phyloP scores from a whole-genome alignment of 2,329 filamentous ascomycete species.

The Fusarium setosum region DNA sequence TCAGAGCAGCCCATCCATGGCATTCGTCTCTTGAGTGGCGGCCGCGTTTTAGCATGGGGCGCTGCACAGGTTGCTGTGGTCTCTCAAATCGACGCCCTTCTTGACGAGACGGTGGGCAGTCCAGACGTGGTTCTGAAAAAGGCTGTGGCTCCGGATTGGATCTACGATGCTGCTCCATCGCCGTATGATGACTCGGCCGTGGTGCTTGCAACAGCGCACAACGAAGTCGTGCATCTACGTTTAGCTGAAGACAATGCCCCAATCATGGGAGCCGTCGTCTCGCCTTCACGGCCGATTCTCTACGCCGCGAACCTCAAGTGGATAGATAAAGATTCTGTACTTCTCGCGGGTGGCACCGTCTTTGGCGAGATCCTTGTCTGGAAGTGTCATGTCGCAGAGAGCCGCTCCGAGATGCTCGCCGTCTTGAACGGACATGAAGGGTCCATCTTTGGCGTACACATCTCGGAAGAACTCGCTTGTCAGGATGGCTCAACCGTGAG shows the following conservation, averaged over 20 bases:
- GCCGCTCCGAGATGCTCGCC: slow-evolving; percentile 56
- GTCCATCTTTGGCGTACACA: slow-evolving; percentile 89
- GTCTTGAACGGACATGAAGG: slow-evolving; percentile 82
- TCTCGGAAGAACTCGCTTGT: slow-evolving; percentile 67
- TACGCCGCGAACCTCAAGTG: slow-evolving; percentile 84
- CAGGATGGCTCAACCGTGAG: slow-evolving; percentile 57
- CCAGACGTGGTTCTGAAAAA: slow-evolving; percentile 46
- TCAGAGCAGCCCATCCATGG: slow-evolving; percentile 79
- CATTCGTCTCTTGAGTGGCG: slow-evolving; percentile 59
- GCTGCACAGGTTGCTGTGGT: slow-evolving; percentile 64
- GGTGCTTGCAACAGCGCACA: slow-evolving; percentile 85
- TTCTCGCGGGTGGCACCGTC: slow-evolving; percentile 89
- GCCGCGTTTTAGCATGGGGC: slow-evolving; percentile 75
- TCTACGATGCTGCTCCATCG: slow-evolving; percentile 74
- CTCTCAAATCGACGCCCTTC: slow-evolving; percentile 38
- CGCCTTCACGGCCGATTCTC: slow-evolving; percentile 83
- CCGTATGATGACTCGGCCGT: slow-evolving; percentile 56
- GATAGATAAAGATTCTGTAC: slow-evolving; percentile 66
- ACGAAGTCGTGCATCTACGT: slow-evolving; percentile 73
- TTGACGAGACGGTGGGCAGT: slow-evolving; percentile 38
- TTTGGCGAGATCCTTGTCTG: slow-evolving; percentile 95
- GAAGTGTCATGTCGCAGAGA: slow-evolving; percentile 68
- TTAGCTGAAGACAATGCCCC: slow-evolving; percentile 47
- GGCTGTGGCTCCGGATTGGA: slow-evolving; percentile 75
- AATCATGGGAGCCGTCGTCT: slow-evolving; percentile 62